Base-by-base conservation (phyloP, 371 early-diverging fungal species). In the Mucor mucedo region DNA sequence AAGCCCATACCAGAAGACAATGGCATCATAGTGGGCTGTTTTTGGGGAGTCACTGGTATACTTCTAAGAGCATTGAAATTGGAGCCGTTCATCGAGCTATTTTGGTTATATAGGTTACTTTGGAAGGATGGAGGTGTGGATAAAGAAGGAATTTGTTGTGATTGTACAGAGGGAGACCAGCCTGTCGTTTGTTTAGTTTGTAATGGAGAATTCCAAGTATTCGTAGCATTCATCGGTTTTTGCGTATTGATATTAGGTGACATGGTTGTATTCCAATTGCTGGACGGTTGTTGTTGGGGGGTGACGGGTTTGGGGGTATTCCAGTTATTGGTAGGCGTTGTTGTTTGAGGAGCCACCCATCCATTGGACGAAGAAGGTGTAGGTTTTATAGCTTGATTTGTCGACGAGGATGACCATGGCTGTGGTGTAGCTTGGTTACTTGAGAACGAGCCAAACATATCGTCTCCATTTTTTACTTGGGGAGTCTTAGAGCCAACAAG, bases 401-500 rank as follows among this genome's bases (percentile, higher is more conserved):
- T 33, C 13, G 53, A 47, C 28, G 52, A 54, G 6, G 47, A 49
- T 2, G 55, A 60, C 32, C 56, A 40, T 32, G 45, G 32, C 6
- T 38, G 58, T 21, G 47, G 48, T 8, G 48, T 66, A 13, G 48
- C 11, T 27, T 13, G 16, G 44, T 29, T 54, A 4, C 35, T 48
- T 2, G 48, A 41, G 11, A 60, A 14, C 9, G 54, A 44, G 6
- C 60, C 55, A 60, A 73, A 71, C 54, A 69, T 64, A 58, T 73
- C 73, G 11, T 65, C 53, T 41, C 45, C 49, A n/a, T n/a, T 57
- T 3, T 56, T 49, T 3, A 30, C 45, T 39, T 33, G 21, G 27
- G 41, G 39, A n/a, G 29, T 39, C 32, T 29, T 13, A 8, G 56
- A 66, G 2, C 77, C 76, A 1, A 81, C 82, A 5, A 81, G 58